phyloP scores from a whole-genome alignment of 2,329 filamentous ascomycete species.

The Amesomyces nigricolor region DNA sequence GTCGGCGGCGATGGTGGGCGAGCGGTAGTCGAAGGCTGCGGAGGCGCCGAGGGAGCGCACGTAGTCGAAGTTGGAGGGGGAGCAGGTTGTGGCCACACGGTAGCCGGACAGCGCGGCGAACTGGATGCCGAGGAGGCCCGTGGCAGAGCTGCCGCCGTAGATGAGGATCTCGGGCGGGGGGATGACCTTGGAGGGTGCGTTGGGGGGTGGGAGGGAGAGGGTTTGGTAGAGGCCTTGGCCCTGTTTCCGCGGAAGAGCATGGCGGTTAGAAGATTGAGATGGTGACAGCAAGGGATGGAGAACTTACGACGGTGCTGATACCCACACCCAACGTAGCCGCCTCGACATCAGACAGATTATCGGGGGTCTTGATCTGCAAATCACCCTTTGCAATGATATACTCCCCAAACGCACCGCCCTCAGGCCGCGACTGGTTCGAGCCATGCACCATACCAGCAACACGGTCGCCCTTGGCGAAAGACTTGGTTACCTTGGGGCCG shows the following conservation, averaged over 20 bases:
- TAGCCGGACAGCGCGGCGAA: constrained; percentile 39
- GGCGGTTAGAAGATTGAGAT: neutral
- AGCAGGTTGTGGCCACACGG: constrained; percentile 36
- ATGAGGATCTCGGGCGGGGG: constrained; percentile 32
- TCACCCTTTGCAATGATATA: constrained; percentile 36
- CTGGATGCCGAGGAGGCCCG: constrained; percentile 47
- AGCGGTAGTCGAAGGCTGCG: constrained; percentile 41
- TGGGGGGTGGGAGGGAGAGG: constrained; percentile 39
- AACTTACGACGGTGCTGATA: constrained; percentile 35
- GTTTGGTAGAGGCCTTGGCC: constrained; percentile 45
- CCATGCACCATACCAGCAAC: constrained; percentile 39
- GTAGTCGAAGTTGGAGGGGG: constrained; percentile 36
- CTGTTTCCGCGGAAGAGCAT: constrained; percentile 22
- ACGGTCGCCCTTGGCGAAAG: constrained; percentile 44
- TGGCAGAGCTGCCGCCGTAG: constrained; percentile 49
- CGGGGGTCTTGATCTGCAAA: constrained; percentile 40
- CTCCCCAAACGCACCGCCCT: constrained; percentile 41
- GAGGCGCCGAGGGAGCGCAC: constrained; percentile 41
- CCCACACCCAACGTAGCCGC: constrained; percentile 40
- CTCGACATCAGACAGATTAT: constrained; percentile 41
- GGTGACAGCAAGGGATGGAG: neutral
- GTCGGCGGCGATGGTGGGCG: constrained; percentile 18
- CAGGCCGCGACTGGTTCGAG: constrained; percentile 32
- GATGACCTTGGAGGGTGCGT: constrained; percentile 31
- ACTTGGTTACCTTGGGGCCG: constrained; percentile 37